Conservation (phyloP, 106 monocot species). For the Apostasia shenzhenica region DNA sequence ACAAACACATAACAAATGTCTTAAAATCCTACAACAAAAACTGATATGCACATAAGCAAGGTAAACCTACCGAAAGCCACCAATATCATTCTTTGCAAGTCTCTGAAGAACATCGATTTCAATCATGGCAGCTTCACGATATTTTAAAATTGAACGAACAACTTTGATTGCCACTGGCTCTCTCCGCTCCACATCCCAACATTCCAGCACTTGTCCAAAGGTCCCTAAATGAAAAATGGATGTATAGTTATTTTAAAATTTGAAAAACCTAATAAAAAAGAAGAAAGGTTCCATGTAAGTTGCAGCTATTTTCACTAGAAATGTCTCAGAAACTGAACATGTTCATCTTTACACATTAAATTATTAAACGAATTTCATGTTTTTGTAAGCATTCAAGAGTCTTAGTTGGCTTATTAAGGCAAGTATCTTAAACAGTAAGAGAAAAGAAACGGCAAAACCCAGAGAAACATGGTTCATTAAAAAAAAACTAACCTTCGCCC, state of each 20-base stretch:
- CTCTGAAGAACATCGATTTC: conserved; percentile 92
- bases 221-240: conserved; percentile 41
- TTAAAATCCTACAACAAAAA: conserved; percentile 9
- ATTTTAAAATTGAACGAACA: conserved; percentile 79
- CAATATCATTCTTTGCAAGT: conserved; percentile 71
- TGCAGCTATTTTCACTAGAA: not conserved
- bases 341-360: not conserved
- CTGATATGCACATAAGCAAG: not conserved
- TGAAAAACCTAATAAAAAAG: not conserved
- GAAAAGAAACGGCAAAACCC: not conserved
- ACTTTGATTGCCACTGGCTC: conserved; percentile 93
- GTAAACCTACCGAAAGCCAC: conserved; percentile 56
- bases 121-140: conserved; percentile 92
- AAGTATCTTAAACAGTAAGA: not conserved
- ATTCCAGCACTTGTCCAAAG: conserved; percentile 96
- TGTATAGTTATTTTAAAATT: not conserved
- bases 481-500: conserved; percentile 83
- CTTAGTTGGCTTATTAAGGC: no score
- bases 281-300: not conserved
- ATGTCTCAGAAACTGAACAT: not conserved
- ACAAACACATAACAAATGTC: conserved; percentile 40
- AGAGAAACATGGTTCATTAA: not conserved
- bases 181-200: conserved; percentile 77
- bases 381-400: no score
- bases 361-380: not conserved